Conservation (phyloP, 192 early-diverging fungal species). For the Coemansia interrupta region DNA sequence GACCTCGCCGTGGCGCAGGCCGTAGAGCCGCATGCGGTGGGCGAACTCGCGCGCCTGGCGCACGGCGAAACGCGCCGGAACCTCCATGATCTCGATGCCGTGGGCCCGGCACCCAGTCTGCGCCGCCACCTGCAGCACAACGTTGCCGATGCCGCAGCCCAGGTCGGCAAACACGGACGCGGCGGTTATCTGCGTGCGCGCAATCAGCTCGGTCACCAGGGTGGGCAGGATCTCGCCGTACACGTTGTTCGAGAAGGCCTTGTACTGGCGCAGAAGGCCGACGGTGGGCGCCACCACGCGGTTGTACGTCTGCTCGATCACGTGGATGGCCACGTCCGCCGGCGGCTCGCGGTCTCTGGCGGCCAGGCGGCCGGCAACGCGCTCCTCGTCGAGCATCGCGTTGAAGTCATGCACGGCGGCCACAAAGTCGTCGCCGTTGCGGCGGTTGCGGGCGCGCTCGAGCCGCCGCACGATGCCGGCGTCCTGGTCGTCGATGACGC, state of each 20-base stretch:
- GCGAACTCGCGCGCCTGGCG: conserved; percentile 81
- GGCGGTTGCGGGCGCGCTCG: conserved; percentile 72
- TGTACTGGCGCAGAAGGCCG: conserved; percentile 70
- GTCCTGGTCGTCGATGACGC: conserved; percentile 49
- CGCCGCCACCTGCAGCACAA: conserved; percentile 92
- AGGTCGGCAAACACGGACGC: conserved; percentile 86
- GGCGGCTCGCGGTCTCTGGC: conserved; percentile 34
- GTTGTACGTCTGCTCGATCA: conserved; percentile 85
- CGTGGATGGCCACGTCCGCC: conserved; percentile 73
- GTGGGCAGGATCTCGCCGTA: conserved; percentile 91
- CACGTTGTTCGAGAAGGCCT: conserved; percentile 90
- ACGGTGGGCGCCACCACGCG: conserved; percentile 79
- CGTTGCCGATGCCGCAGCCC: conserved; percentile 93
- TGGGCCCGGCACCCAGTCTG: conserved; percentile 75
- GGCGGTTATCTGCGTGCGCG: conserved; percentile 59
- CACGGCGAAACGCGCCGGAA: conserved; percentile 72
- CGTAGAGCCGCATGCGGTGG: conserved; percentile 70
- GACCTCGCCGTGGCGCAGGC: conserved; percentile 60
- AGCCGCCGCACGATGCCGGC: conserved; percentile 71
- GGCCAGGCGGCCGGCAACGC: conserved; percentile 14
- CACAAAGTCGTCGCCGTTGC: conserved; percentile 63
- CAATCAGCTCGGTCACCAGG: conserved; percentile 81
- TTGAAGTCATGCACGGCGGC: conserved; percentile 74
- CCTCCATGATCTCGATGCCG: conserved; percentile 92
- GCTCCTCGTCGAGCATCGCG: conserved; percentile 51